Base-by-base conservation (phyloP, 2,329 filamentous ascomycete genomes). In the Sphaerostilbella broomeana region DNA sequence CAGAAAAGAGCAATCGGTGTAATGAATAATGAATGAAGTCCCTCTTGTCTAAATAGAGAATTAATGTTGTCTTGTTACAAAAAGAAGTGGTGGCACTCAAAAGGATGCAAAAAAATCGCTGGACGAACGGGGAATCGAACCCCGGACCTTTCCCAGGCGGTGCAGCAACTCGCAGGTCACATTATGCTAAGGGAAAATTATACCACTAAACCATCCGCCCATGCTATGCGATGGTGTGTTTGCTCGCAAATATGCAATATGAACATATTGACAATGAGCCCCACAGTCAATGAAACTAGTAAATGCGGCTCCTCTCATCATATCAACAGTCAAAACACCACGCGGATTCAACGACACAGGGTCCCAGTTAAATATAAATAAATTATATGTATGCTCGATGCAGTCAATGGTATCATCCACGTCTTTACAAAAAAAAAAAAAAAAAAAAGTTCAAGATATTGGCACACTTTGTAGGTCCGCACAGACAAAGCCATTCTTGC, bases 331-430 rank as follows among this genome's bases (percentile, higher is more conserved):
- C 19, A 3, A 13, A 18, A 21, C 6, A 18, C 29, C 15, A 37
- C 29, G 28, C 34, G 31, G 34, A 19, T 42, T 38, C 34, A 38
- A 27, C 25, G 29, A 35, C 35, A 35, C 34, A 30, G 19, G 31
- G 31, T 34, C 35, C 38, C 36, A 43, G 28, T 34, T 35, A n/a
- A 22, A 32, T 36, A 29, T 29, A 30, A 21, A 32, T 34, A 40
- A 37, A 19, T 19, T 38, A 33, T 39, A 39, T 43, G 41, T 43
- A 39, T 43, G 40, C 38, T 37, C 58, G 42, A 59, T 60, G 61
- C 57, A 34, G 57, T 60, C 56, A 58, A 57, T 64, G 62, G 62
- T 64, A 64, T 64, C 62, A 61, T 64, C 60, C 60, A 58, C 62
- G 53, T 59, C 47, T 55, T 51, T 50, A 49, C 47, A 47, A 51